These are phyloP conservation scores for Amanita rubescens DNA, from an alignment of 768 basidiomycete genomes.

Conservation along the genomic window DNA sequence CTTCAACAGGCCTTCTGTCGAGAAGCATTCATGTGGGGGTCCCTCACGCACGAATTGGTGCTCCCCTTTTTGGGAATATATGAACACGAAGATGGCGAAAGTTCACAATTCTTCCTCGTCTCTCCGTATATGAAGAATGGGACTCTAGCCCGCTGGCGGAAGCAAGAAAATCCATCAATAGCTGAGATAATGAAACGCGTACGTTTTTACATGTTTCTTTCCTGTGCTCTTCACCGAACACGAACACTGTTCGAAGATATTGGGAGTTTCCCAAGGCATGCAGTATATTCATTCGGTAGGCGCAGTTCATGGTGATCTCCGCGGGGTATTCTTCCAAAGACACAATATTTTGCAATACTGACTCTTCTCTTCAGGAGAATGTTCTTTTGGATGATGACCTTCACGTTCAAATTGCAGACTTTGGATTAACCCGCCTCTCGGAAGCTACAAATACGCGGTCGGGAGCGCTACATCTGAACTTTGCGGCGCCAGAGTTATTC, in stretches of 20 bases:
- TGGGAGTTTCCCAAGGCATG: background rate
- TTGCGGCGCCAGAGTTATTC: background rate
- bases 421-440: background rate
- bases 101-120: background rate
- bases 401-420: background rate
- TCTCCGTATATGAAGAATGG: background rate
- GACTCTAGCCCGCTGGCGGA: background rate
- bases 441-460: background rate
- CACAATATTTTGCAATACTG: background rate
- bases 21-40: conserved; percentile 1
- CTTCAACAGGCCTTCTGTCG: background rate
- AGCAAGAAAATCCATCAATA: background rate
- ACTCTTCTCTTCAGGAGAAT: background rate
- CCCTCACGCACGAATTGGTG: background rate
- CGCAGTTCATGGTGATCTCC: background rate
- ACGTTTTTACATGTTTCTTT: background rate
- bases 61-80: background rate
- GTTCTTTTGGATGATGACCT: background rate
- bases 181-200: background rate
- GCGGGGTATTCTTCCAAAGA: background rate
- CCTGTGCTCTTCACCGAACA: background rate
- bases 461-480: background rate
- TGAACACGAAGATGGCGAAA: too few species aligned
- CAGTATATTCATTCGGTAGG: background rate
- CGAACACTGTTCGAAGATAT: background rate